A percentile compares a stretch with the other conserved stretches of the same genome.
Conservation (phyloP, 306 rosid species). For the Datisca glomerata region DNA sequence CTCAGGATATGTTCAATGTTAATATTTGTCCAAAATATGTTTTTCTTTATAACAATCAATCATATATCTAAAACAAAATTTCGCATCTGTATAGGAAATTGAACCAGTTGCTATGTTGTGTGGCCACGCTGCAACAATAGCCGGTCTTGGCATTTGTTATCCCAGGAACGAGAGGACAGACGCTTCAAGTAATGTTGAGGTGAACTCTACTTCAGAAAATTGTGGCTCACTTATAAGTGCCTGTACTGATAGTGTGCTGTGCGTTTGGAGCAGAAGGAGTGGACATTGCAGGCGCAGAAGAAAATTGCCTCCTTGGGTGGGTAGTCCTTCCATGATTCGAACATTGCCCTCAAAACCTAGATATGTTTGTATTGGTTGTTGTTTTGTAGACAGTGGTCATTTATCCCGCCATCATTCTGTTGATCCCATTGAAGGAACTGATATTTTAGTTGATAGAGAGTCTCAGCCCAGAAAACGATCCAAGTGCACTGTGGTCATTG, state of each 20-base stretch:
- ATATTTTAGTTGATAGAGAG: slow-evolving; percentile 38
- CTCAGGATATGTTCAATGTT: no score
- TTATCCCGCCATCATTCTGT: slow-evolving; percentile 22
- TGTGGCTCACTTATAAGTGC: slow-evolving; percentile 66
- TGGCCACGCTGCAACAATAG: slow-evolving; percentile 76
- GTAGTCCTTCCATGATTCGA: slow-evolving; percentile 61
- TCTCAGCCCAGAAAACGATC: slow-evolving; percentile 39
- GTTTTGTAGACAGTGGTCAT: slow-evolving; percentile 38
- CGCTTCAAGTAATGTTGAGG: slow-evolving; percentile 15
- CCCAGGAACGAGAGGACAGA: slow-evolving; percentile 24
- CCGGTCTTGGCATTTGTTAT: slow-evolving; percentile 60
- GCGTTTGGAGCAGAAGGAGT: slow-evolving; percentile 88
- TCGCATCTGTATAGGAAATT: slow-evolving; percentile 43
- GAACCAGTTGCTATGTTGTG: slow-evolving; percentile 73
- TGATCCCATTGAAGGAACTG: slow-evolving; percentile 37
- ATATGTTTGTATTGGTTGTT: slow-evolving; percentile 74
- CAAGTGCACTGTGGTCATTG: slow-evolving; percentile 58
- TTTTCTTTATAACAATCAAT: no score
- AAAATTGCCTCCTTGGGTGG: slow-evolving; percentile 91
- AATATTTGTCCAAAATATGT: no score
- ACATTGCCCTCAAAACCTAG: slow-evolving; percentile 58
- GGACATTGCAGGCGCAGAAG: slow-evolving; percentile 84
- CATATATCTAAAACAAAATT: no score
- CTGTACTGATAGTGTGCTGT: slow-evolving; percentile 77
- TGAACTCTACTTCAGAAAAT: slow-evolving; percentile 19